A percentile compares a stretch with the other conserved stretches of the same genome.
Conservation (phyloP, 805 yeast species). For the Jamesozyma lodderae region DNA sequence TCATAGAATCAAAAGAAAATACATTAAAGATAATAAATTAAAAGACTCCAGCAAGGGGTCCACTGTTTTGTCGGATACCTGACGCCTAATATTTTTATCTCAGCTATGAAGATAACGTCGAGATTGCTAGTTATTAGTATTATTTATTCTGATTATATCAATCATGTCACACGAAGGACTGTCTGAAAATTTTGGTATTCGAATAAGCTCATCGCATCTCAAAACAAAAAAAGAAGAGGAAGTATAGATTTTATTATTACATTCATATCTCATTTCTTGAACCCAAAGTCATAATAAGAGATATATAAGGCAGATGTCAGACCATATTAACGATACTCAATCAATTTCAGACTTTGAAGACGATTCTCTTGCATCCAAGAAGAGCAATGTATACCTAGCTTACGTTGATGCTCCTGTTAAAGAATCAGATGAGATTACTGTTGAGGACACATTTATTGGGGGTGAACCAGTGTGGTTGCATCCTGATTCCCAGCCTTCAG, state of each 20-base stretch:
- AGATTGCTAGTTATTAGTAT: too few relatives aligned
- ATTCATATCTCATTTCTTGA: too few relatives aligned
- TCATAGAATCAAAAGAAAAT: too few relatives aligned
- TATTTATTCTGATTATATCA: too few relatives aligned
- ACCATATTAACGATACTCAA: neutral
- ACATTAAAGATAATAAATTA: too few relatives aligned
- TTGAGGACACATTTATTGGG: conserved; percentile 74
- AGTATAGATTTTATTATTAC: neutral
- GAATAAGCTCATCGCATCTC: neutral
- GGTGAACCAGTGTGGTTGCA: conserved; percentile 70
- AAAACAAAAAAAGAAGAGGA: too few relatives aligned
- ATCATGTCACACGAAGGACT: neutral
- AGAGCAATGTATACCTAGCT: conserved; percentile 46
- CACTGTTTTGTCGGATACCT: too few relatives aligned
- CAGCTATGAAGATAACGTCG: too few relatives aligned
- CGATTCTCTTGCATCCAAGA: conserved; percentile 8
- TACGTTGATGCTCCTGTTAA: conserved; percentile 54
- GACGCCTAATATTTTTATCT: too few relatives aligned
- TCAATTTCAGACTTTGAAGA: conserved; percentile 20
- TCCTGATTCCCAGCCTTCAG: conserved; percentile 47
- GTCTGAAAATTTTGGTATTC: neutral
- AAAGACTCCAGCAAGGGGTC: too few relatives aligned
- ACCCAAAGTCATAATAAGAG: neutral
- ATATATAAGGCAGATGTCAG: neutral
- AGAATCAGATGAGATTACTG: conserved; percentile 36